Evolutionary conservation across 2,329 filamentous ascomycete genomes (phyloP).

Genomic region (Erysiphe neolycopersici): DNA sequence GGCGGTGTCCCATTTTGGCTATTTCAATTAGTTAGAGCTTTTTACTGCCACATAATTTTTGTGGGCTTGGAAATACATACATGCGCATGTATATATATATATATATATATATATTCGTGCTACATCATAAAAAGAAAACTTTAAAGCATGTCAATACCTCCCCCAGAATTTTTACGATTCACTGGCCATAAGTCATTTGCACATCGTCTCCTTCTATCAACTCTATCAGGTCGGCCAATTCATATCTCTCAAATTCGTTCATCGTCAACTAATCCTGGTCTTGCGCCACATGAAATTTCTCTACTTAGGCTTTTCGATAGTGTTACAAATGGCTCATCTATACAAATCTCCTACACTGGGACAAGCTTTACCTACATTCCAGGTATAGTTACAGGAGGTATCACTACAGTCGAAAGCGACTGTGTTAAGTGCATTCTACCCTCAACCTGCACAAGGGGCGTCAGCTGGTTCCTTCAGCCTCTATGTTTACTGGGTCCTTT

Average conservation of each 20-base stretch:
- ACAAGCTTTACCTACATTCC: slow-evolving; percentile 82
- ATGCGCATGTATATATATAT: too few species aligned
- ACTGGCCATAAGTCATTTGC: slow-evolving; percentile 63
- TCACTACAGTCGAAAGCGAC: slow-evolving; percentile 40
- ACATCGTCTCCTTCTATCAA: slow-evolving; percentile 66
- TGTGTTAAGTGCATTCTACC: slow-evolving; percentile 62
- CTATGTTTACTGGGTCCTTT: slow-evolving; percentile 82
- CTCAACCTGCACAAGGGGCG: slow-evolving; percentile 47
- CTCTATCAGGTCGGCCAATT: slow-evolving; percentile 66
- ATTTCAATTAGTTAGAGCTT: neutral
- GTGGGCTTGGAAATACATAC: too few species aligned
- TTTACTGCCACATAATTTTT: neutral
- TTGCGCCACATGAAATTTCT: slow-evolving; percentile 79
- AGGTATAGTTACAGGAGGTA: slow-evolving; percentile 69
- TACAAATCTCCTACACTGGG: slow-evolving; percentile 91
- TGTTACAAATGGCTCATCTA: slow-evolving; percentile 79
- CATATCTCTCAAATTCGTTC: slow-evolving; percentile 88
- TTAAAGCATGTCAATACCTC: slow-evolving; percentile 10
- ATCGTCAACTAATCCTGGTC: slow-evolving; percentile 63
- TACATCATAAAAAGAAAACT: too few species aligned
- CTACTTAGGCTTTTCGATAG: slow-evolving; percentile 84
- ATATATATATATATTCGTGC: too few species aligned
- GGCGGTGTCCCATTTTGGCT: neutral
- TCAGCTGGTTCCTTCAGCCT: slow-evolving; percentile 79
- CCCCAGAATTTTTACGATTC: slow-evolving; percentile 36